Evolutionary conservation across 1,284 basidiomycete genomes (phyloP).

Genomic region (Phylloboletellus chloephorus): DNA sequence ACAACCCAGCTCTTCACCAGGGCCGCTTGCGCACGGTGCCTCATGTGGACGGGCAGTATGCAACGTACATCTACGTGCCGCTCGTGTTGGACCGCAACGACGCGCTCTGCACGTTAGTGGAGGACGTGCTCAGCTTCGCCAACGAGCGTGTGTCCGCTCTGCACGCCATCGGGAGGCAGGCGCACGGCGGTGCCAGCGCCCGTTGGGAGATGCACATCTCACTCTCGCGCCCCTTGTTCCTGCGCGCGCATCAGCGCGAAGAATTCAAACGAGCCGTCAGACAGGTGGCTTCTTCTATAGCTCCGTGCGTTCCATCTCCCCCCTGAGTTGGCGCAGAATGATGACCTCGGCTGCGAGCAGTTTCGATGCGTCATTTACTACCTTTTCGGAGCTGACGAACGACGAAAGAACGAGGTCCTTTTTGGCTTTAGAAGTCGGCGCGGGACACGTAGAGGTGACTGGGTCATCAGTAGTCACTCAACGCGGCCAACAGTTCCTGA

Average conservation of each 20-base stretch:
- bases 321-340: constrained; percentile 5
- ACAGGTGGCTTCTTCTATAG: constrained; percentile 39
- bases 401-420: constrained; percentile 76
- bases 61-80: constrained; percentile 69
- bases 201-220: constrained; percentile 61
- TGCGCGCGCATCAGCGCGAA: constrained; percentile 71
- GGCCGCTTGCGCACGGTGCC: constrained; percentile 69
- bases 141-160: constrained; percentile 42
- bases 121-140: constrained; percentile 43
- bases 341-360: constrained; percentile 36
- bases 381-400: constrained; percentile 65
- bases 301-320: constrained; percentile 41
- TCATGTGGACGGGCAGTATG: constrained; percentile 77
- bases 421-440: constrained; percentile 68
- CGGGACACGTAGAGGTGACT: constrained; percentile 65
- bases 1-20: constrained; percentile 70
- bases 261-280: constrained; percentile 58
- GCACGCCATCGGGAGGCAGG: constrained; percentile 38
- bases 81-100: constrained; percentile 41
- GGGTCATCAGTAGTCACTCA: not conserved
- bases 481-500: constrained; percentile 15
- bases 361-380: constrained; percentile 66
- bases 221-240: constrained; percentile 67
- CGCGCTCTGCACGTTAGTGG: constrained; percentile 43
- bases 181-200: constrained; percentile 3